These are phyloP conservation scores for Zymoseptoria pseudotritici DNA, from an alignment of 2,329 filamentous ascomycete genomes.

Conservation along the genomic window DNA sequence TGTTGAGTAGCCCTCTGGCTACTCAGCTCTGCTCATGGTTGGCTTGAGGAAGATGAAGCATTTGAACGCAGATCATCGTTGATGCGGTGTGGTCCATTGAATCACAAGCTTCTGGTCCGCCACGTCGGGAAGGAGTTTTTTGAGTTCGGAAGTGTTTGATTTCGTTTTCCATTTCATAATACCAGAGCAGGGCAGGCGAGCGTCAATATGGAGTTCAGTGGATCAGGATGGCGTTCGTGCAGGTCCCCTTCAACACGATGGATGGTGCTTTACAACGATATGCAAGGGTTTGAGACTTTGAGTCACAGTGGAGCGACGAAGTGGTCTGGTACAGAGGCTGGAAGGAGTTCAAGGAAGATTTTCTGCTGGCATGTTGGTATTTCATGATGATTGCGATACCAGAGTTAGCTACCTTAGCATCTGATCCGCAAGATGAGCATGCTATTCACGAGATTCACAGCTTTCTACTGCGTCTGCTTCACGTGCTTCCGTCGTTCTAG, in stretches of 20 bases:
- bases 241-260: neutral
- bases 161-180: neutral
- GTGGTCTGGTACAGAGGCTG: neutral
- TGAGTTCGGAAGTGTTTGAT: neutral
- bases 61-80: neutral
- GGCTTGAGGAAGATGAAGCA: conserved; percentile 4
- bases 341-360: neutral
- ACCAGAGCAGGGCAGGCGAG: neutral
- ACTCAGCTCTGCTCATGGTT: conserved; percentile 20
- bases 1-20: conserved; percentile 22
- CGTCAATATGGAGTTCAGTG: neutral
- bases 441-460: neutral
- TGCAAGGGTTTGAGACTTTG: no score
- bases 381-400: neutral
- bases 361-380: neutral
- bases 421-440: neutral
- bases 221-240: neutral
- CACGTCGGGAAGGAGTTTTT: neutral
- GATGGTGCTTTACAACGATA: neutral
- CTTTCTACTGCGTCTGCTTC: neutral
- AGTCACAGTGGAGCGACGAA: neutral
- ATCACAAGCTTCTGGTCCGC: neutral
- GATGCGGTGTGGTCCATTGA: neutral
- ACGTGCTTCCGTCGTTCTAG: neutral
- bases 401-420: neutral